Base-by-base conservation (phyloP, 2,329 filamentous ascomycete genomes). In the Rhynchosporium agropyri region DNA sequence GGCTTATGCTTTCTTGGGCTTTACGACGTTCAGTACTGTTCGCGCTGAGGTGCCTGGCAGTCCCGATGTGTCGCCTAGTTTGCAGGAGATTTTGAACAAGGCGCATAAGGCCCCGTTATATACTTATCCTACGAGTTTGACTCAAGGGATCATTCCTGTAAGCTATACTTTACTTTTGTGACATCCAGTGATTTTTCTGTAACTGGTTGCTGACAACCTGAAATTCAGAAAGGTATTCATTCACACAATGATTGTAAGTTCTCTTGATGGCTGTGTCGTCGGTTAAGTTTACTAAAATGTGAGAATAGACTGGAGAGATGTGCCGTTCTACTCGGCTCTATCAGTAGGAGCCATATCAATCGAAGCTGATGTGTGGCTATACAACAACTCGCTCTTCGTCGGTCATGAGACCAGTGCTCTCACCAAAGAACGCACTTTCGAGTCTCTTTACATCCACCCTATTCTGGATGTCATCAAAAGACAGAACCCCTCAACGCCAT, bases 241-340 rank as follows among this genome's bases (percentile, higher is more conserved):
- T 82, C 78, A 38, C 81, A 85, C 71, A 89, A 88, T 72, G 85
- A 88, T 69, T 88, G 87, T 74, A 79, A 77, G 78, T 74, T 74
- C 38, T 79, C 77, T 81, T 5, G 79, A 78, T 8, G 8, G 40
- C n/a, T 46, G 4, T 8, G 20, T 8, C 3, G 42, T n/a, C 4
- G 80, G 36, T 20, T 38, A 1, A n/a, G 20, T 43, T 57, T 26
- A 50, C 36, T 61, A 8, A 76, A 84, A 29, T 79, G 83, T 74
- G 80, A 69, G 87, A 86, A 68, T 83, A n/a, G 74, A 73, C 54
- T 73, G 70, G 70, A 57, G 69, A 54, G 60, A 67, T 20, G 66
- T 73, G 36, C 71, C 71, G 6, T 71, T 73, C 54, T 73, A 72
- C 58, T 65, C 63, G 0, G 71, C 68, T 8, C 61, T 73, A 26